Conservation (phyloP, 805 yeast species). For the Ogataea thermomethanolica region DNA sequence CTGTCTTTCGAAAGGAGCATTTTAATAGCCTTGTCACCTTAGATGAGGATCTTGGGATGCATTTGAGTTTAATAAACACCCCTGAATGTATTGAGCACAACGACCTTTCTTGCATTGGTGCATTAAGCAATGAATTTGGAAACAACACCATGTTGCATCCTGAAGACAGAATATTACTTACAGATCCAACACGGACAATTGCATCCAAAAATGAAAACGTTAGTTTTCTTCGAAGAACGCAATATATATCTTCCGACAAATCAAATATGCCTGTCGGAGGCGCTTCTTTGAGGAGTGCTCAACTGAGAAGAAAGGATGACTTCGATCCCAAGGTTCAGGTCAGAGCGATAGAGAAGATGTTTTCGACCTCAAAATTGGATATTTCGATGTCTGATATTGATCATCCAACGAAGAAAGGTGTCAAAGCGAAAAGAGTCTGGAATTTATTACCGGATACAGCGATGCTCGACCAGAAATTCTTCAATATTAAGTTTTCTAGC, state of each 20-base stretch:
- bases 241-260: constrained; percentile 73
- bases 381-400: constrained; percentile 41
- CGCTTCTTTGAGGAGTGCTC: not conserved
- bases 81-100: constrained; percentile 63
- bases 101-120: constrained; percentile 28
- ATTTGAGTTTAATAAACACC: constrained; percentile 62
- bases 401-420: constrained; percentile 76
- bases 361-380: constrained; percentile 43
- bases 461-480: constrained; percentile 76
- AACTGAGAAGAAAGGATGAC: constrained; percentile 31
- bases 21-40: constrained; percentile 58
- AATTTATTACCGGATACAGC: constrained; percentile 86
- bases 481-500: constrained; percentile 59
- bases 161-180: constrained; percentile 68
- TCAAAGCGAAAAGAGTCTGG: constrained; percentile 76
- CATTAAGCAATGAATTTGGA: constrained; percentile 24
- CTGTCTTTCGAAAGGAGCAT: constrained; percentile 72
- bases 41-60: constrained; percentile 68
- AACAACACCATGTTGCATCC: constrained; percentile 54
- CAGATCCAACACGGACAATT: constrained; percentile 67
- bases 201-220: constrained; percentile 34
- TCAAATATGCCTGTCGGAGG: not conserved
- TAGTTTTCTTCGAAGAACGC: constrained; percentile 87
- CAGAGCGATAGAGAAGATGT: constrained; percentile 71
- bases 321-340: constrained; percentile 63